phyloP scores from a whole-genome alignment of 108 stramenopile genomes.

The Bacterosira constricta region DNA sequence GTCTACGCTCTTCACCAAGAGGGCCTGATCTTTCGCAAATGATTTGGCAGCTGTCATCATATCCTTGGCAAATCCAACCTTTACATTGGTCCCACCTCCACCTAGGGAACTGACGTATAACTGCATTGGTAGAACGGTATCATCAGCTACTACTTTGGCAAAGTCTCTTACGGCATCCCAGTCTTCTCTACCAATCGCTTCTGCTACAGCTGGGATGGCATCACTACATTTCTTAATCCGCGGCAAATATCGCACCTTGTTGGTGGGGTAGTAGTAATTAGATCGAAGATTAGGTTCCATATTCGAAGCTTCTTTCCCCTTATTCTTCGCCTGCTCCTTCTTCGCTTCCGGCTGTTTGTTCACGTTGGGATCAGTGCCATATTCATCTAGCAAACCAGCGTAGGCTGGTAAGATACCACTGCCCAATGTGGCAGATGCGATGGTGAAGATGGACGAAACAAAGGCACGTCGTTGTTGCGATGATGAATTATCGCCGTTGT shows the following conservation, averaged over 20 bases:
- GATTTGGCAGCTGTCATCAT: slow-evolving; percentile 64
- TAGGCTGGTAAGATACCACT: neutral
- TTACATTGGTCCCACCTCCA: slow-evolving; percentile 81
- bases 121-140: slow-evolving; percentile 86
- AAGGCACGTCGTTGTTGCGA: neutral
- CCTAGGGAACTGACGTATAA: slow-evolving; percentile 72
- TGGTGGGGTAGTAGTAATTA: slow-evolving; percentile 53
- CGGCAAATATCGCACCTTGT: slow-evolving; percentile 80
- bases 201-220: slow-evolving; percentile 67
- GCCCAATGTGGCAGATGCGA: neutral
- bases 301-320: slow-evolving; percentile 59
- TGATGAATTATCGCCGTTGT: neutral
- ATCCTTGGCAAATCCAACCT: slow-evolving; percentile 74
- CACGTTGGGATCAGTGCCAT: slow-evolving; percentile 14
- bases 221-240: slow-evolving; percentile 82
- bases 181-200: slow-evolving; percentile 60
- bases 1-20: slow-evolving; percentile 59
- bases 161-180: slow-evolving; percentile 74
- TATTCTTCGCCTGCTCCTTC: slow-evolving; percentile 29
- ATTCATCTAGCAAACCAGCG: neutral
- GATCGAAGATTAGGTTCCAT: slow-evolving; percentile 81
- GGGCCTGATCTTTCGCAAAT: slow-evolving; percentile 71
- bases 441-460: neutral
- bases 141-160: slow-evolving; percentile 74
- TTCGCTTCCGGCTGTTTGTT: slow-evolving; percentile 39